A percentile compares a stretch with the other conserved stretches of the same genome.
These are phyloP conservation scores for Erysiphe pulchra DNA, from an alignment of 2,329 filamentous ascomycete species.

Conservation along the genomic window DNA sequence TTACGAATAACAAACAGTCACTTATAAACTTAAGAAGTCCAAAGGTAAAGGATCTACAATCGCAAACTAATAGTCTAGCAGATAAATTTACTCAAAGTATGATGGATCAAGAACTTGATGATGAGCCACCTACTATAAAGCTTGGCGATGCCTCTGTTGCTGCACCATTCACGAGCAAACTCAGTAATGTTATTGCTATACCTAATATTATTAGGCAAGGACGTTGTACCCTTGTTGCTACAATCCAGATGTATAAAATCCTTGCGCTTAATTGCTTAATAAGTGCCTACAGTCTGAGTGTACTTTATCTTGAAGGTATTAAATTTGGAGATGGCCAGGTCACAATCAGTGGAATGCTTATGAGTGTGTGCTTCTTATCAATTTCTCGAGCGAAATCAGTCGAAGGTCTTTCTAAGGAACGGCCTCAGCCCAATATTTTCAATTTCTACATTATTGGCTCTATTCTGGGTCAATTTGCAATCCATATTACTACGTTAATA, in stretches of 20 bases:
- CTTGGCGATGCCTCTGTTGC: conserved; percentile 92
- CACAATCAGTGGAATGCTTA: conserved; percentile 96
- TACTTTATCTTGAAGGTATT: conserved; percentile 91
- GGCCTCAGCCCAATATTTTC: conserved; percentile 95
- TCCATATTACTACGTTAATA: conserved; percentile 82
- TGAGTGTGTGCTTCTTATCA: conserved; percentile 97
- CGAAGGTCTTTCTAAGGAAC: conserved; percentile 84
- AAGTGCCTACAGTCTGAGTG: conserved; percentile 86
- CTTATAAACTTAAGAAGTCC: conserved; percentile 28
- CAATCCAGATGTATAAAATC: conserved; percentile 99
- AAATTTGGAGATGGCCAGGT: conserved; percentile 98
- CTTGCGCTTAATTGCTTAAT: conserved; percentile 93
- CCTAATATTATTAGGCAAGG: conserved; percentile 97
- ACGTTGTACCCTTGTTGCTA: conserved; percentile 88
- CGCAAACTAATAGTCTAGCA: conserved; percentile 52
- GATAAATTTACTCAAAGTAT: conserved; percentile 68
- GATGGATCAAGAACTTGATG: conserved; percentile 56
- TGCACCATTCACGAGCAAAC: conserved; percentile 90
- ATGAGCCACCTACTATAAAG: conserved; percentile 86
- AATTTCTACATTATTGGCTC: conserved; percentile 97
- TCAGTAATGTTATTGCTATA: conserved; percentile 87
- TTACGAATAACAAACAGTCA: conserved; percentile 37
- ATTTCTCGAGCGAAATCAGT: conserved; percentile 95
- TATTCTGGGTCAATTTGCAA: conserved; percentile 86
- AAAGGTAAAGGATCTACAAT: conserved; percentile 36